Evolutionary conservation across 345 rosid genomes (phyloP).

Genomic region (Salix exigua): DNA sequence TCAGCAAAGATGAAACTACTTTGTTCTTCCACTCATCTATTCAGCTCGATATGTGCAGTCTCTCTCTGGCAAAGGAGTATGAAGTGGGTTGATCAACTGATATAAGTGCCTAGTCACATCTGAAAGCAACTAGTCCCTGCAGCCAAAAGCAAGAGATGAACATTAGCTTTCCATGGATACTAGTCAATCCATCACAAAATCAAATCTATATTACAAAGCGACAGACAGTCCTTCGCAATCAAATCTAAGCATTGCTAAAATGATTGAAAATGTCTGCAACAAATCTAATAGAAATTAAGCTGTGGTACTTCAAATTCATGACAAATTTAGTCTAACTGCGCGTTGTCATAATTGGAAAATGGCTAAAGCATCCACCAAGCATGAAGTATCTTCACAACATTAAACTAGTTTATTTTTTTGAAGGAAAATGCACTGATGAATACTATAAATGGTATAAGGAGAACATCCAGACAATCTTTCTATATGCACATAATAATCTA

Average conservation of each 20-base stretch:
- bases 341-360: background rate
- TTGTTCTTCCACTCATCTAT: background rate
- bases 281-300: background rate
- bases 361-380: background rate
- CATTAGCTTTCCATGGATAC: background rate
- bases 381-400: background rate
- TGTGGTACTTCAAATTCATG: background rate
- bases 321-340: background rate
- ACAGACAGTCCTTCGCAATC: background rate
- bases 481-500: background rate
- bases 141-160: background rate
- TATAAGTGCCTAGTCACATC: background rate
- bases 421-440: background rate
- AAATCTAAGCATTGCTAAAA: background rate
- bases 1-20: background rate
- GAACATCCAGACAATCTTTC: background rate
- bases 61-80: background rate
- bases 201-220: background rate
- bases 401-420: background rate
- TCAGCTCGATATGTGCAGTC: background rate
- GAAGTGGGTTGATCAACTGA: background rate
- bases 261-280: background rate
- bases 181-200: background rate
- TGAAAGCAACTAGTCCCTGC: background rate
- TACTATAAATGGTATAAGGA: background rate